Evolutionary conservation across 148 eudicot species (phyloP).

Genomic region (Cornus controversa): DNA sequence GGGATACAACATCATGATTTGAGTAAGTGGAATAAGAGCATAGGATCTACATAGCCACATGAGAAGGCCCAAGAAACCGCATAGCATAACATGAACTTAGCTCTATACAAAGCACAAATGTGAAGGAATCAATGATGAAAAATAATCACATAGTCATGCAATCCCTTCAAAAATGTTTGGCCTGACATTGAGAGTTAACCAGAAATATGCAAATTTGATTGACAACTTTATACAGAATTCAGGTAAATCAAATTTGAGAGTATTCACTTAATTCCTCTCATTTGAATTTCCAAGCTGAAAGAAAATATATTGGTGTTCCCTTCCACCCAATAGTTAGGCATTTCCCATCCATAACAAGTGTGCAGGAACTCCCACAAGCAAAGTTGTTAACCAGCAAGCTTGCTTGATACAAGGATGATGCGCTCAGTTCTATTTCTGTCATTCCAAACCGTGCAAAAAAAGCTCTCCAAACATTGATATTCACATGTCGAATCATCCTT

Average conservation of each 20-base stretch:
- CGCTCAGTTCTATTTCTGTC: constrained; percentile 20
- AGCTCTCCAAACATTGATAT: constrained; percentile 9
- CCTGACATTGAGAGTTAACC: neutral
- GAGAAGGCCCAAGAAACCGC: no score
- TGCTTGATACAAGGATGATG: constrained; percentile 18
- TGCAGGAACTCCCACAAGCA: constrained; percentile 16
- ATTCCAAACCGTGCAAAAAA: constrained; percentile 17
- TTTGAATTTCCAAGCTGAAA: constrained; percentile 26
- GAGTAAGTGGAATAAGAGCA: no score
- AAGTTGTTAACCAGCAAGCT: constrained; percentile 16
- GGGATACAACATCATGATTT: neutral
- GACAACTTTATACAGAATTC: neutral
- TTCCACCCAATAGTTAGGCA: constrained; percentile 29
- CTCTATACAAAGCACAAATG: no score
- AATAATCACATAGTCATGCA: neutral
- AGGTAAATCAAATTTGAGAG: neutral
- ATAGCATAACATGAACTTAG: no score
- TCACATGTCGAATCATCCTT: neutral
- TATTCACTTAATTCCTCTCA: neutral
- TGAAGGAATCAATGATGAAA: no score
- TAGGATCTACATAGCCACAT: no score
- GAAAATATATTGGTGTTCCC: constrained; percentile 22
- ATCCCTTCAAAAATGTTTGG: neutral
- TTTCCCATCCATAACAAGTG: constrained; percentile 21
- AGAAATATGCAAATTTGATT: neutral